Percentiles rank a stretch among this genome's conserved stretches.
Evolutionary conservation across 768 basidiomycete species (phyloP).

Genomic region (Termitomyces sp.): DNA sequence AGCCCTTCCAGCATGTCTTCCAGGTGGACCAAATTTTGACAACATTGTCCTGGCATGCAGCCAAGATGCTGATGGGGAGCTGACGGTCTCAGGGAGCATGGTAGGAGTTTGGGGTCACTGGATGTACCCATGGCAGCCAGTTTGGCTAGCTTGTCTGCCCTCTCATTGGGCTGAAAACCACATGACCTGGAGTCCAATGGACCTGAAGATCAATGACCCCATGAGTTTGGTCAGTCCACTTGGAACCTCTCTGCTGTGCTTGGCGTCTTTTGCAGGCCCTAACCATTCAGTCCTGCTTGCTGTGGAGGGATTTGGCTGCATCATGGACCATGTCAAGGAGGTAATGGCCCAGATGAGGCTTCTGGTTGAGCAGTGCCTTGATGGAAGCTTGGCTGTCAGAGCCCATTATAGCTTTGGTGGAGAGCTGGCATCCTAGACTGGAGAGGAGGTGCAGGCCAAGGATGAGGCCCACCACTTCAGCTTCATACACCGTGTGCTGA

Average conservation of each 20-base stretch:
- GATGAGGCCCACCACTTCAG: background rate
- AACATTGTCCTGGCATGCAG: background rate
- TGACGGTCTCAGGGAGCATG: background rate
- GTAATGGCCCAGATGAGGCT: conserved; percentile 4
- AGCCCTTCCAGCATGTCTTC: conserved; percentile 3
- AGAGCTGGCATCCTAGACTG: conserved; percentile 8
- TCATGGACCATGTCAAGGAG: background rate
- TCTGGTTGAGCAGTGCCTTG: conserved; percentile 7
- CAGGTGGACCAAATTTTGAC: background rate
- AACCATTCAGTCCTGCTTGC: background rate
- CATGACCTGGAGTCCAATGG: conserved; percentile 6
- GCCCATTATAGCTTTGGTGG: background rate
- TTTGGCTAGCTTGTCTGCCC: conserved; percentile 8
- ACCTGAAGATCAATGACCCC: background rate
- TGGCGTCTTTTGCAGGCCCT: background rate
- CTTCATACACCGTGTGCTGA: conserved; percentile 1
- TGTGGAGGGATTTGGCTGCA: background rate
- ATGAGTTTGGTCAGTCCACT: background rate
- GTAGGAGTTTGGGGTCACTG: conserved; percentile 2
- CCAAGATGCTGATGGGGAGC: conserved; percentile 13
- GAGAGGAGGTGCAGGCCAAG: background rate
- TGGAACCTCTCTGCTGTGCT: too few species aligned
- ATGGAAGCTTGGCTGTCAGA: conserved; percentile 6
- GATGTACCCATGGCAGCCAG: background rate
- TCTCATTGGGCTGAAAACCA: conserved; percentile 6